These are phyloP conservation scores for Domatiomyces catenatus DNA, from an alignment of 2,329 filamentous ascomycete genomes.

Conservation along the genomic window DNA sequence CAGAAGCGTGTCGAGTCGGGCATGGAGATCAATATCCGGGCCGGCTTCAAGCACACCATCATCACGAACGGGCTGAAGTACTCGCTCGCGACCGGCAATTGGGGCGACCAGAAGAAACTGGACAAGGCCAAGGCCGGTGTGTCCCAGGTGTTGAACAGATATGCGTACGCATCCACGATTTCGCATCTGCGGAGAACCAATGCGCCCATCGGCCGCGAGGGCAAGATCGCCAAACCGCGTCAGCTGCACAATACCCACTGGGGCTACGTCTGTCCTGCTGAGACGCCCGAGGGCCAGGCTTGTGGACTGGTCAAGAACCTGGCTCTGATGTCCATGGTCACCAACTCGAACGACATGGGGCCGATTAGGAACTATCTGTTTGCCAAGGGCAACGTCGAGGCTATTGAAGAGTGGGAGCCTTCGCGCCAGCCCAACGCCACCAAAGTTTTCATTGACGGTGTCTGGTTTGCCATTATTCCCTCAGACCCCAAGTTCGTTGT, in stretches of 20 bases:
- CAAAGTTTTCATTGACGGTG: constrained; percentile 95
- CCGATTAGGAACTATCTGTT: constrained; percentile 94
- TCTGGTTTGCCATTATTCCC: constrained; percentile 83
- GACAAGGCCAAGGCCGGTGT: constrained; percentile 90
- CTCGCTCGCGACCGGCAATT: constrained; percentile 92
- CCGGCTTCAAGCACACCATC: constrained; percentile 81
- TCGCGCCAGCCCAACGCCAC: constrained; percentile 77
- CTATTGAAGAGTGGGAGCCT: constrained; percentile 87
- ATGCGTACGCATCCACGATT: constrained; percentile 89
- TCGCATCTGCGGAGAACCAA: constrained; percentile 96
- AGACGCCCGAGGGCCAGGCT: constrained; percentile 95
- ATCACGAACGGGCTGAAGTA: constrained; percentile 92
- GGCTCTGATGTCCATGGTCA: constrained; percentile 96
- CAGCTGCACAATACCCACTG: constrained; percentile 98
- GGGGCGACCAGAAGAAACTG: constrained; percentile 99
- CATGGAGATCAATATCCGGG: constrained; percentile 74
- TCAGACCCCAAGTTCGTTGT: constrained; percentile 77
- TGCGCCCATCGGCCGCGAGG: constrained; percentile 92
- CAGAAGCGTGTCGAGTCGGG: constrained; percentile 82
- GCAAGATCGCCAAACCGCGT: constrained; percentile 92
- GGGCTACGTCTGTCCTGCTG: constrained; percentile 91
- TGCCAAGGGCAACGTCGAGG: constrained; percentile 73
- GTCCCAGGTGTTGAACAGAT: constrained; percentile 93
- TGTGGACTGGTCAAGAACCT: constrained; percentile 97
- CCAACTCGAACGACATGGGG: constrained; percentile 78